A percentile compares a stretch with the other conserved stretches of the same genome.
These are phyloP conservation scores for Sclerotinia glacialis DNA, from an alignment of 2,329 filamentous ascomycete species.

Conservation along the genomic window DNA sequence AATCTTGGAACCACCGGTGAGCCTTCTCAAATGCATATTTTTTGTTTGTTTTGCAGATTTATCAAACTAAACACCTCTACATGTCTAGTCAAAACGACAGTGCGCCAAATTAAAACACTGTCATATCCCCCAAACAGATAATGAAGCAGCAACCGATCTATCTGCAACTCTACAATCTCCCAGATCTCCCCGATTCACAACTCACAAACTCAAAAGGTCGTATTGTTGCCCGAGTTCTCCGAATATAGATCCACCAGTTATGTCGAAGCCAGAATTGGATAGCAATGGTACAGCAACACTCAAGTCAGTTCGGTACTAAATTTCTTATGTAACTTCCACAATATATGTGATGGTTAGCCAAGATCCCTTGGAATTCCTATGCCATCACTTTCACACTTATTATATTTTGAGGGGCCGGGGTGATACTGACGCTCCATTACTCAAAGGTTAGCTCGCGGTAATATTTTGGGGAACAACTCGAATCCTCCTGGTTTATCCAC, in stretches of 20 bases:
- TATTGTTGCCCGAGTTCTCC: conserved; percentile 42
- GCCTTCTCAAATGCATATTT: neutral
- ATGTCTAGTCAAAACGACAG: conserved; percentile 32
- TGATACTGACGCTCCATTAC: conserved; percentile 4
- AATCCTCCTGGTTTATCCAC: conserved; percentile 44
- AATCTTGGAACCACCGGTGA: conserved; percentile 31
- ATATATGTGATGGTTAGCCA: neutral
- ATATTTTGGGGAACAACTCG: conserved; percentile 46
- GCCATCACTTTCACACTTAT: neutral
- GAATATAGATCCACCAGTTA: conserved; percentile 23
- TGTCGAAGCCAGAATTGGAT: conserved; percentile 23
- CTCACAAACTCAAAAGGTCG: conserved; percentile 45
- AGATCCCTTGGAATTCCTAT: neutral
- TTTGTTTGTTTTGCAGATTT: neutral
- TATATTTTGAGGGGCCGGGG: neutral
- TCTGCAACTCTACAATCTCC: conserved; percentile 32
- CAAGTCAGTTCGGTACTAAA: conserved; percentile 48
- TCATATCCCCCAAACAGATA: conserved; percentile 42
- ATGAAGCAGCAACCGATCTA: conserved; percentile 32
- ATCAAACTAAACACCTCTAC: conserved; percentile 6
- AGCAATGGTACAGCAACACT: conserved; percentile 49
- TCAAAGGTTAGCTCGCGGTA: conserved; percentile 14
- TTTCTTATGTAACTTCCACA: conserved; percentile 1
- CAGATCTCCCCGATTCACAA: conserved; percentile 53
- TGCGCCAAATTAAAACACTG: conserved; percentile 35